Evolutionary conservation across 2,329 filamentous ascomycete species (phyloP).

Genomic region (Waltergamsia citrina): DNA sequence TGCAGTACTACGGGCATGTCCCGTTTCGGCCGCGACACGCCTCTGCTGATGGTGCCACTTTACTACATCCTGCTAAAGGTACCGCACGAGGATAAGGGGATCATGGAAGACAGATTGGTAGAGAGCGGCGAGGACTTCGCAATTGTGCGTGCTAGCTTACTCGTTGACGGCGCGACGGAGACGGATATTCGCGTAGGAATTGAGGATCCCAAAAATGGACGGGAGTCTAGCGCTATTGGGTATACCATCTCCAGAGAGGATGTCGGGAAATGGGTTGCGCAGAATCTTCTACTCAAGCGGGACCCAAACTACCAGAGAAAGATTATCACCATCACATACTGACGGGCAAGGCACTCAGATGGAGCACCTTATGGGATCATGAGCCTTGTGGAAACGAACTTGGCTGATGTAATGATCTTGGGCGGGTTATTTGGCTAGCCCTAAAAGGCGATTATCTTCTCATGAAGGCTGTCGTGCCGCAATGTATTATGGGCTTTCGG

Average conservation of each 20-base stretch:
- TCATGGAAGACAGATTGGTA: constrained; percentile 28
- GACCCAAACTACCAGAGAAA: constrained; percentile 20
- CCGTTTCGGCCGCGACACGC: constrained; percentile 27
- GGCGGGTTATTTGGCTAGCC: no score
- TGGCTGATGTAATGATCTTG: no score
- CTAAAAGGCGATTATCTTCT: no score
- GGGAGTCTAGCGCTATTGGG: constrained; percentile 27
- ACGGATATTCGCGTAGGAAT: constrained; percentile 24
- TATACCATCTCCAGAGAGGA: constrained; percentile 38
- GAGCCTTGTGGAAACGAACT: no score
- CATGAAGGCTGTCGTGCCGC: no score
- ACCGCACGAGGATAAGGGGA: constrained; percentile 37
- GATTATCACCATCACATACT: constrained; percentile 26
- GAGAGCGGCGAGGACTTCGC: constrained; percentile 21
- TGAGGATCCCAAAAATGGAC: constrained; percentile 22
- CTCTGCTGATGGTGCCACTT: constrained; percentile 29
- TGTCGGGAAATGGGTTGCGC: constrained; percentile 35
- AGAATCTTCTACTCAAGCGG: constrained; percentile 21
- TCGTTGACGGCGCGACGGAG: constrained; percentile 18
- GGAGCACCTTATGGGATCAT: no score
- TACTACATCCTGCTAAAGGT: constrained; percentile 29
- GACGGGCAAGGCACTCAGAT: no score
- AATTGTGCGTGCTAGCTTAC: constrained; percentile 26
- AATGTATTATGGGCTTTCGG: no score
- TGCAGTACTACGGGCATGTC: constrained; percentile 31